phyloP scores from a whole-genome alignment of 345 rosid genomes.

The Nephelium lappaceum region DNA sequence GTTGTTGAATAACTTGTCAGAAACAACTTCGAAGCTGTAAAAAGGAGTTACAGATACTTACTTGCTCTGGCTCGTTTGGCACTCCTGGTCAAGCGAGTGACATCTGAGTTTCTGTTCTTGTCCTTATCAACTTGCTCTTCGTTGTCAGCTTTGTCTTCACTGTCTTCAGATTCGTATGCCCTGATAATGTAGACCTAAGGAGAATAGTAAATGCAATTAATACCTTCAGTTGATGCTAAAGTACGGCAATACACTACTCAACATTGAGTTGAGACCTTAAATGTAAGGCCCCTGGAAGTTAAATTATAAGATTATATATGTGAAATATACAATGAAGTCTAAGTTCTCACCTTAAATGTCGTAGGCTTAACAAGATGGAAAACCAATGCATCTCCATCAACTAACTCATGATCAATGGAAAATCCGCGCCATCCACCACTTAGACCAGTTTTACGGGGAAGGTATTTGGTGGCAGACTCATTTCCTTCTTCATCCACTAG shows the following conservation, averaged over 20 bases:
- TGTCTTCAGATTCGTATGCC: conserved; percentile 24
- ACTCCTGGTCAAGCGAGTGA: neutral
- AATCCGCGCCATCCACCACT: conserved; percentile 68
- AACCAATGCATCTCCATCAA: conserved; percentile 50
- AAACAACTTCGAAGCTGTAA: neutral
- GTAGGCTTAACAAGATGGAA: conserved; percentile 44
- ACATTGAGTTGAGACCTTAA: neutral
- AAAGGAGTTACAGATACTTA: neutral
- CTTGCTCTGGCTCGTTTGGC: neutral
- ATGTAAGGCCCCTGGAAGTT: neutral
- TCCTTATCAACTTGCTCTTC: neutral
- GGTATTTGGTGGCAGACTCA: conserved; percentile 42
- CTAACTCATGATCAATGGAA: conserved; percentile 45
- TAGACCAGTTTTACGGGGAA: conserved; percentile 41
- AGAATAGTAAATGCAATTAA: neutral
- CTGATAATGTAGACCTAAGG: conserved; percentile 45
- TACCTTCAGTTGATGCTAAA: neutral
- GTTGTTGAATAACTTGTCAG: neutral
- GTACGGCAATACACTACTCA: neutral
- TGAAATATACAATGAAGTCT: neutral
- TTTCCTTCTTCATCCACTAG: conserved; percentile 46
- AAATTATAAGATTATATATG: neutral
- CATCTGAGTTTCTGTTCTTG: neutral
- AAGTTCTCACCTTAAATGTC: conserved; percentile 38
- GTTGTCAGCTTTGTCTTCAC: neutral